Conservation (phyloP, 2,329 filamentous ascomycete genomes). For the Fusarium virguliforme region DNA sequence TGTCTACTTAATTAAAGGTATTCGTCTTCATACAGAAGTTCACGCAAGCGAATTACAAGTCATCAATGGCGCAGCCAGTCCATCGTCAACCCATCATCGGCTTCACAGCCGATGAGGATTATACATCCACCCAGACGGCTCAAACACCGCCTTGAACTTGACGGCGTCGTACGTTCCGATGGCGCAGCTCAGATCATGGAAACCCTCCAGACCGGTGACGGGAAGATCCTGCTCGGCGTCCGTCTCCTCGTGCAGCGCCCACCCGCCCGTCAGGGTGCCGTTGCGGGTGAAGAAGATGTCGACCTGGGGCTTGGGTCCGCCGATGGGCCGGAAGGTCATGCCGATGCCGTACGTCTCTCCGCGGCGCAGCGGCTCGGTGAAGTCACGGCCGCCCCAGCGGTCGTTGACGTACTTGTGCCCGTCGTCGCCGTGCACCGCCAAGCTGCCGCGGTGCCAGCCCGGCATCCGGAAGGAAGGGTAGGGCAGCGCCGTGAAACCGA, state of each 20-base stretch:
- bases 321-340: constrained; percentile 70
- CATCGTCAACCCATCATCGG: background rate
- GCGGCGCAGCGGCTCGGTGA: constrained; percentile 74
- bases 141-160: constrained; percentile 77
- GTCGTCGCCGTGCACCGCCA: constrained; percentile 87
- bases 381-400: constrained; percentile 79
- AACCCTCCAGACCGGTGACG: constrained; percentile 78
- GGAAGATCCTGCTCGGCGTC: constrained; percentile 75
- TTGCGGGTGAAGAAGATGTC: constrained; percentile 78
- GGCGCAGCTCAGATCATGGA: constrained; percentile 79
- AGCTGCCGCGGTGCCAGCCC: constrained; percentile 83
- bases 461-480: constrained; percentile 85
- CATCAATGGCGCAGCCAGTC: background rate
- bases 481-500: constrained; percentile 81
- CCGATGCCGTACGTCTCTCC: constrained; percentile 81
- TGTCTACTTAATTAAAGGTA: background rate
- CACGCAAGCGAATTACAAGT: background rate
- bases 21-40: background rate
- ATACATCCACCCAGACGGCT: constrained; percentile 73
- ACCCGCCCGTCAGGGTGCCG: constrained; percentile 72
- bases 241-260: constrained; percentile 83
- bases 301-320: constrained; percentile 52
- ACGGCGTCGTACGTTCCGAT: constrained; percentile 81
- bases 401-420: constrained; percentile 84
- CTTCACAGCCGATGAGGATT: constrained; percentile 46